Conservation (phyloP, 768 basidiomycete species). For the Heimioporus sp. region DNA sequence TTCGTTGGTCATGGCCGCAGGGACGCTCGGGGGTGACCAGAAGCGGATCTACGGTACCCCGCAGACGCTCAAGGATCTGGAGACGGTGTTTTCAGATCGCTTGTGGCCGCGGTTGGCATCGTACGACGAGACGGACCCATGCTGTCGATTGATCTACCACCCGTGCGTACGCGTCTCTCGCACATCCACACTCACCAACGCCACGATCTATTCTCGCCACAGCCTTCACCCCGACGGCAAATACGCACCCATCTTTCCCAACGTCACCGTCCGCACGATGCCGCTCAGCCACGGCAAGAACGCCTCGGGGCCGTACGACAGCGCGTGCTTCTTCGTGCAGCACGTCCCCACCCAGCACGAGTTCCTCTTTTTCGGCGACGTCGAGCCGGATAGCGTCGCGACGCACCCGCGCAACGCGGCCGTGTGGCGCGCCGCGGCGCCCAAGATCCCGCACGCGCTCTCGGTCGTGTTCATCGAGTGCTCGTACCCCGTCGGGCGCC, state of each 20-base stretch:
- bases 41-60: constrained; percentile 64
- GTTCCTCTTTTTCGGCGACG: constrained; percentile 93
- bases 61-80: constrained; percentile 64
- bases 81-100: constrained; percentile 70
- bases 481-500: constrained; percentile 76
- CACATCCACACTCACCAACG: too few relatives aligned
- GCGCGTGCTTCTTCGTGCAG: constrained; percentile 83
- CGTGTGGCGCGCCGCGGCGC: constrained; percentile 84
- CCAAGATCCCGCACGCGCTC: constrained; percentile 66
- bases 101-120: constrained; percentile 87
- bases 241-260: constrained; percentile 50
- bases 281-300: constrained; percentile 73
- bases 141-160: constrained; percentile 60
- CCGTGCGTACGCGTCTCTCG: constrained; percentile 35
- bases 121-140: constrained; percentile 61
- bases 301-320: constrained; percentile 57
- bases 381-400: constrained; percentile 81
- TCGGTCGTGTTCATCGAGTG: constrained; percentile 93
- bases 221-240: constrained; percentile 49
- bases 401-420: constrained; percentile 54
- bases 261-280: constrained; percentile 64
- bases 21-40: constrained; percentile 59
- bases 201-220: background rate
- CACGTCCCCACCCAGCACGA: constrained; percentile 60
- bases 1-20: constrained; percentile 81